Conservation (phyloP, 495 filamentous ascomycete genomes). For the Parachaetomium inaequale region DNA sequence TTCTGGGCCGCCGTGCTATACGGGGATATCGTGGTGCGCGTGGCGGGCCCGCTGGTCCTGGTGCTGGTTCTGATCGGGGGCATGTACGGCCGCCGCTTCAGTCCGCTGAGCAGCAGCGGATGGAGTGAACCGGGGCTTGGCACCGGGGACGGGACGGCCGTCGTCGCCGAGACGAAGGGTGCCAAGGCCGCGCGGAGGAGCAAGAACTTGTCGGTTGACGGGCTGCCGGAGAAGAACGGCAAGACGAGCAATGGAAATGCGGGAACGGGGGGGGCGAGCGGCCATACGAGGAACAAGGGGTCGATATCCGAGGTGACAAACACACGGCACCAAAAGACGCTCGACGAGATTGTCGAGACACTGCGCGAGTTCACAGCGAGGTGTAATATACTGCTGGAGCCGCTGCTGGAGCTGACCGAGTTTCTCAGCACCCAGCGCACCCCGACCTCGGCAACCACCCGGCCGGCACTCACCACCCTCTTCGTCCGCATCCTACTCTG, state of each 20-base stretch:
- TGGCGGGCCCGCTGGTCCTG: constrained; percentile 76
- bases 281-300: constrained; percentile 40
- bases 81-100: constrained; percentile 91
- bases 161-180: constrained; percentile 20
- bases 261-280: constrained; percentile 43
- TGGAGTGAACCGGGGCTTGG: constrained; percentile 52
- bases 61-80: constrained; percentile 76
- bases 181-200: constrained; percentile 19
- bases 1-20: constrained; percentile 89
- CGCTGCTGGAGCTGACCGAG: constrained; percentile 80
- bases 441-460: constrained; percentile 85
- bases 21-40: constrained; percentile 73
- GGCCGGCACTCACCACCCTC: constrained; percentile 83
- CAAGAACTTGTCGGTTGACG: constrained; percentile 35
- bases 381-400: constrained; percentile 88
- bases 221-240: constrained; percentile 48
- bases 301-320: constrained; percentile 57
- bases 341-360: constrained; percentile 95
- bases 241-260: constrained; percentile 35
- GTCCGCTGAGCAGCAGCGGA: constrained; percentile 80
- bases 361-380: constrained; percentile 81
- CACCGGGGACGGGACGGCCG: constrained; percentile 17
- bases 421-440: constrained; percentile 90
- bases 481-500: constrained; percentile 85
- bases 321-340: constrained; percentile 70